phyloP scores from a whole-genome alignment of 345 rosid genomes.

The Syzygium aqueum region DNA sequence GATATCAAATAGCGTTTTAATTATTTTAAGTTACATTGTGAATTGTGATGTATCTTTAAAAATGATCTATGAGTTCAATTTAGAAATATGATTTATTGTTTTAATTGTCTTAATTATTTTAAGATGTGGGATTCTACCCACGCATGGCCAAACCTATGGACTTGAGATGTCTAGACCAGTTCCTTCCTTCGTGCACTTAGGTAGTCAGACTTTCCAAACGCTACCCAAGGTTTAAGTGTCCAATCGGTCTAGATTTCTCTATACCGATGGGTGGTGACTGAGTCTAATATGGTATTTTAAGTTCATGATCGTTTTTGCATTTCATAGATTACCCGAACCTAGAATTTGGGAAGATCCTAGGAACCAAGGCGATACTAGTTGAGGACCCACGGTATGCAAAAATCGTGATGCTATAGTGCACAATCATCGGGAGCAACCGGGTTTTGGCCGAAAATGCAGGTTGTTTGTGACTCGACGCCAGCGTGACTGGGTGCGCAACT shows the following conservation, averaged over 20 bases:
- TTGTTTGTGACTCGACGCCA: not conserved
- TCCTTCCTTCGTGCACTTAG: not conserved
- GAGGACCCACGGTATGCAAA: not conserved
- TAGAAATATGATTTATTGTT: not conserved
- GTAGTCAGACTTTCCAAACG: not conserved
- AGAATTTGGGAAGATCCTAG: not conserved
- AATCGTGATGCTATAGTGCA: not conserved
- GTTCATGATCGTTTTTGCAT: not conserved
- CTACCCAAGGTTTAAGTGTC: not conserved
- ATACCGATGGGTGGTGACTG: not conserved
- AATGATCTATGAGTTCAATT: not conserved
- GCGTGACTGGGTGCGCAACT: not conserved
- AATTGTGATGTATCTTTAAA: not conserved
- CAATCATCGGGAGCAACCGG: not conserved
- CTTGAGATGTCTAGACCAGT: not conserved
- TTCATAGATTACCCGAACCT: not conserved
- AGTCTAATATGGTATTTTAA: too few species aligned
- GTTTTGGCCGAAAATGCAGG: not conserved
- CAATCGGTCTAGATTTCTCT: not conserved
- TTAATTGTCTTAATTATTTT: not conserved
- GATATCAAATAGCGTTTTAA: not conserved
- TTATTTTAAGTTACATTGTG: not conserved
- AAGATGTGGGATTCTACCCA: not conserved
- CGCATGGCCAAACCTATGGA: not conserved
- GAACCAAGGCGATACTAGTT: not conserved